Base-by-base conservation (phyloP, 805 yeast genomes). In the Candida pini region DNA sequence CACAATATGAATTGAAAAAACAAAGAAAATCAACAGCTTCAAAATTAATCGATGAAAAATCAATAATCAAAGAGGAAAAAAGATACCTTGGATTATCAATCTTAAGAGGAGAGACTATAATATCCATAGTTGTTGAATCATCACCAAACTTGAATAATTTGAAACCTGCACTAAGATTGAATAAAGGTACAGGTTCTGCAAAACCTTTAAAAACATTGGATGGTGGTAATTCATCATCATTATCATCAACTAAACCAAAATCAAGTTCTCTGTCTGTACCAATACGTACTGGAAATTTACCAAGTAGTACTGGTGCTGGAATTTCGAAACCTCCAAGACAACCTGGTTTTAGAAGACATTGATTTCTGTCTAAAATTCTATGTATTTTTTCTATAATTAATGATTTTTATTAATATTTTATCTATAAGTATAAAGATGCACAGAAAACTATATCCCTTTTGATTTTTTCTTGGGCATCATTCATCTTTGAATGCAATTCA, bases 401-500 rank as follows among this genome's bases (percentile, higher is more conserved):
- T 12, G 13, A 6, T 24, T 14, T 24, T 7, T 13, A 13, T 5
- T 20, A 13, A 20, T 20, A 22, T 28, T 20, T 17, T 13, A 22
- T 10, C 28, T 68, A 89, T 45, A 90, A 64, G 55, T 92, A 92
- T 40, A 92, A 71, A 38, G 96, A 84, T 4, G 97, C 97, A 56
- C 97, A 92, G 62, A 92, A 92, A 0, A 92, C 97, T 48, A 92
- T 92, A 57, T 92, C 98, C 50, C 99, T 77, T 62, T 90, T 90
- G 55, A 92, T 92, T 58, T 78, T 76, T 54, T 92, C 97, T 61
- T 90, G 97, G 0, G 97, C 96, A 36, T 76, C 81, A 15, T 77
- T 69, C 92, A 92, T 87, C 60, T 90, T 90, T 30, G 85, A 68
- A 58, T 88, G 94, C 43, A 92, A 69, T n/a, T 75, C 73, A 6